These are phyloP conservation scores for Vachellia pachyceras DNA, from an alignment of 306 rosid species.

Conservation along the genomic window DNA sequence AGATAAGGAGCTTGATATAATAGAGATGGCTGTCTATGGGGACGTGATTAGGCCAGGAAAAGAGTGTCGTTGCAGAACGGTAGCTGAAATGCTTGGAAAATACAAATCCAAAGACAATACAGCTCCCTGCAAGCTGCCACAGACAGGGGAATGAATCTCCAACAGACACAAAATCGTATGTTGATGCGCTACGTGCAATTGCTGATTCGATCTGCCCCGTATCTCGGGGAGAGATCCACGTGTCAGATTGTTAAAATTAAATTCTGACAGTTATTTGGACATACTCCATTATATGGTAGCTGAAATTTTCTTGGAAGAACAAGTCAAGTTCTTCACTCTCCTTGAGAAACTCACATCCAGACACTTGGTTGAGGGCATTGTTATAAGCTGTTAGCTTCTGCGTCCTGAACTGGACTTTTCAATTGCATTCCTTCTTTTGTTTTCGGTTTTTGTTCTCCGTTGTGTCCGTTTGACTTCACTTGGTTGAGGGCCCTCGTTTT, in stretches of 20 bases:
- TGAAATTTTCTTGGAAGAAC: neutral
- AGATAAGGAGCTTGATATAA: slow-evolving; percentile 92
- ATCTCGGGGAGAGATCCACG: neutral
- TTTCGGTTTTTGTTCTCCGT: too few species aligned
- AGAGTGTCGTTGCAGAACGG: slow-evolving; percentile 85
- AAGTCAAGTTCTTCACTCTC: neutral
- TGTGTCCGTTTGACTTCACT: too few species aligned
- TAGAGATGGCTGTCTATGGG: slow-evolving; percentile 99
- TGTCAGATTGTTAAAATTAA: neutral
- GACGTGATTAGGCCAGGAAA: slow-evolving; percentile 91
- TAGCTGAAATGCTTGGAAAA: slow-evolving; percentile 91
- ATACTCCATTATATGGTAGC: neutral
- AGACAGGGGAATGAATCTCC: slow-evolving; percentile 42
- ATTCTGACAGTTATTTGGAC: neutral
- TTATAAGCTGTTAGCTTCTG: too few species aligned
- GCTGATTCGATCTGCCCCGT: neutral
- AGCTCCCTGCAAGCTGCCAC: slow-evolving; percentile 80
- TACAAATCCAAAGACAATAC: slow-evolving; percentile 63
- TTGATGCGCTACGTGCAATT: neutral
- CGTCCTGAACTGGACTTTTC: too few species aligned
- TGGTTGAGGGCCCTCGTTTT: too few species aligned
- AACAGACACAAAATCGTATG: neutral
- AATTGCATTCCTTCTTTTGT: too few species aligned
- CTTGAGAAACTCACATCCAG: neutral
- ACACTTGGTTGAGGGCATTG: neutral